Base-by-base conservation (phyloP, 768 basidiomycete species). In the Mycena capillaripes region DNA sequence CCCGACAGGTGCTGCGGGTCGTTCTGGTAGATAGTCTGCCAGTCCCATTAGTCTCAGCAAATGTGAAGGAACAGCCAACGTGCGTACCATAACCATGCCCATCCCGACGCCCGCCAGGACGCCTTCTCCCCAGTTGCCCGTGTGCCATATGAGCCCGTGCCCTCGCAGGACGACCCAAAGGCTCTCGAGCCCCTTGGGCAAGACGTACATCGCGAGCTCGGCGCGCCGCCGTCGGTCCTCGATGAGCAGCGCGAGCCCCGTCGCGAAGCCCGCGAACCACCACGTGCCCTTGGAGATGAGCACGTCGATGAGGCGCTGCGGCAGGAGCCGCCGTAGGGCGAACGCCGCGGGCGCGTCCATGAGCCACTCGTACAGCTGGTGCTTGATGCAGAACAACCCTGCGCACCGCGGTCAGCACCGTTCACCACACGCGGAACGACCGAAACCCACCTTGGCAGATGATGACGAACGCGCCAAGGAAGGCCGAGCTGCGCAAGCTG, bases 161-260 rank as follows among this genome's bases (percentile, higher is more conserved):
- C 93, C 93, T 29, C 94, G 82, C 11, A 92, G 89, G 78, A 91
- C 90, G 0, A 92, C 86, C 97, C 96, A 98, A n/a, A 90, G 89
- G 64, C 95, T 95, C 84, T 99, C 97, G 40, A 99, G 80, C 0
- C 90, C 95, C 80, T 96, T 95, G 5, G 97, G 97, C 29, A 98
- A 82, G 2, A 92, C 93, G 79, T 93, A 96, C 96, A 96, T 95
- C 71, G 97, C 96, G 73, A 98, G 84, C 82, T 99, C 97, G 1
- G 90, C 93, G 6, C 97, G 88, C n/a, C 97, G 87, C 76, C 92
- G 88, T 83, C 90, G 92, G 78, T 95, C 97, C 78, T 99, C 97
- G 4, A 97, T 88, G 68, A 98, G 90, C 57, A 99, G 82, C 10
- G 95, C 88, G 14, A 97, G 76, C 16, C 95, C 96, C 12, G 93